Percentiles rank a stretch among this genome's conserved stretches.
Conservation (phyloP, 768 basidiomycete genomes). For the Boletus huronensis region DNA sequence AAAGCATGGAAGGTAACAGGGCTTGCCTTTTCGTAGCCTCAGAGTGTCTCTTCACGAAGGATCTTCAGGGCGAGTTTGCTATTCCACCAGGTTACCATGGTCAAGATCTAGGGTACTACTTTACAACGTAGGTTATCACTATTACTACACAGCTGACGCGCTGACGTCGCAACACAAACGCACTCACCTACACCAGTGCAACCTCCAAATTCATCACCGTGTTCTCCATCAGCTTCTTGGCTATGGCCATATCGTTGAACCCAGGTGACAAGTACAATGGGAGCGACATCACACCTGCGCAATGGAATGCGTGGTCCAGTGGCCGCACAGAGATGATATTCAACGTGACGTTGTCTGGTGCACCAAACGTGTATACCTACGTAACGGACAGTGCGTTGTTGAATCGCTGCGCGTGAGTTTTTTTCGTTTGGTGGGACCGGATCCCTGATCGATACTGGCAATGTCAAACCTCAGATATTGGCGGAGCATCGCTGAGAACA, state of each 20-base stretch:
- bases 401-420: not conserved
- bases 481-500: not conserved
- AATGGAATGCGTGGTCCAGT: not conserved
- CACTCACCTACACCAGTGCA: not conserved
- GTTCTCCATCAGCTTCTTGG: slow-evolving; percentile 4
- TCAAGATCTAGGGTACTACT: slow-evolving; percentile 1
- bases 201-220: slow-evolving; percentile 5
- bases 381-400: not conserved
- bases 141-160: not conserved
- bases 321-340: slow-evolving; percentile 6
- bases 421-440: not conserved
- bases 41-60: not conserved
- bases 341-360: slow-evolving; percentile 2
- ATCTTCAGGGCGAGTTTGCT: slow-evolving; percentile 5
- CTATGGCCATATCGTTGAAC: slow-evolving; percentile 1
- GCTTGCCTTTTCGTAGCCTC: not conserved
- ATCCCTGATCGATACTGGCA: not conserved
- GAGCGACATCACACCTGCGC: not conserved
- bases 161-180: no score
- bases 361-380: not conserved
- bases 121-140: not conserved
- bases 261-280: not conserved
- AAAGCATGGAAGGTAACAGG: slow-evolving; percentile 3
- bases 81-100: slow-evolving; percentile 3
- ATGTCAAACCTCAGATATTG: slow-evolving; percentile 1